These are phyloP conservation scores for Mucor mucedo DNA, from an alignment of 371 early-diverging fungal genomes.

Conservation along the genomic window DNA sequence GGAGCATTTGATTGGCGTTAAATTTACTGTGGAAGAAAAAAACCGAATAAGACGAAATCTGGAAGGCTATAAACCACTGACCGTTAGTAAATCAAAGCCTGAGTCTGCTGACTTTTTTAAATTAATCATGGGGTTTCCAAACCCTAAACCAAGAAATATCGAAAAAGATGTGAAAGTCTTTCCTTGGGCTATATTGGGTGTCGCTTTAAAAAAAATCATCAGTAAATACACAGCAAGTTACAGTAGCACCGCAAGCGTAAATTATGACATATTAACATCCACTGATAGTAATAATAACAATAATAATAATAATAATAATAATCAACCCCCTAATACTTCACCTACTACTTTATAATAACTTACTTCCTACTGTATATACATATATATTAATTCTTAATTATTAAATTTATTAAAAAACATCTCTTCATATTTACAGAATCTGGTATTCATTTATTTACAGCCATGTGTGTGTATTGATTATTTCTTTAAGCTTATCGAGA, in stretches of 20 bases:
- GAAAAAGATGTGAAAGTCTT: slow-evolving; percentile 89
- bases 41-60: slow-evolving; percentile 84
- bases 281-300: slow-evolving; percentile 2
- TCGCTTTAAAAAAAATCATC: slow-evolving; percentile 76
- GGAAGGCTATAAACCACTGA: slow-evolving; percentile 81
- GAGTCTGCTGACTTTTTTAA: slow-evolving; percentile 77
- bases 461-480: slow-evolving; percentile 5
- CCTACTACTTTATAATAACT: neutral
- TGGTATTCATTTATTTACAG: slow-evolving; percentile 11
- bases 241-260: slow-evolving; percentile 47
- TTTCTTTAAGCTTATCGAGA: neutral
- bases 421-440: no score
- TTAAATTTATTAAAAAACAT: neutral
- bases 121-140: slow-evolving; percentile 79
- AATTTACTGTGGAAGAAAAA: slow-evolving; percentile 83
- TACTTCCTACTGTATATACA: no score
- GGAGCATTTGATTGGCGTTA: slow-evolving; percentile 71
- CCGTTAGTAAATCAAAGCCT: slow-evolving; percentile 74
- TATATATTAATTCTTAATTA: no score
- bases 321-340: slow-evolving; percentile 3
- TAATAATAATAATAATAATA: slow-evolving; percentile 4
- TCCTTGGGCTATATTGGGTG: slow-evolving; percentile 70
- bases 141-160: slow-evolving; percentile 85
- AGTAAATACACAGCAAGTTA: slow-evolving; percentile 67
- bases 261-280: slow-evolving; percentile 13